Percentiles rank a stretch among this genome's conserved stretches.
These are phyloP conservation scores for Peterozyma toletana DNA, from an alignment of 805 yeast species.

Conservation along the genomic window DNA sequence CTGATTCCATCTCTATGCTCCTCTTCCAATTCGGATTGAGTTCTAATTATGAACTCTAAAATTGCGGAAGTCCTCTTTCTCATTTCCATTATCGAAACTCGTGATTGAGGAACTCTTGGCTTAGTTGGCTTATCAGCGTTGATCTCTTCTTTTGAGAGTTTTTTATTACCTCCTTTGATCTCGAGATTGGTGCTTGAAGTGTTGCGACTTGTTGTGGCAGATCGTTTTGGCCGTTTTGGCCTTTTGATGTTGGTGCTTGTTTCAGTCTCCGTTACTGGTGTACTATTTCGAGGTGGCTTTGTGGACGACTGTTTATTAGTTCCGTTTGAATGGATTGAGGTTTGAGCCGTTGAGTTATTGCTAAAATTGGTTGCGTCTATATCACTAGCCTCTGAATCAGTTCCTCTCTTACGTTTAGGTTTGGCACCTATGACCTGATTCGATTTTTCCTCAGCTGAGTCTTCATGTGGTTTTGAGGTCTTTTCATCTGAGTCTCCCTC, in stretches of 20 bases:
- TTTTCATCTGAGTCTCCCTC: not conserved
- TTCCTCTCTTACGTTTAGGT: conserved; percentile 1
- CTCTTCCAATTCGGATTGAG: conserved; percentile 73
- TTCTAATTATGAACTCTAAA: conserved; percentile 81
- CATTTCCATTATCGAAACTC: conserved; percentile 76
- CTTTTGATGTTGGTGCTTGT: conserved; percentile 4
- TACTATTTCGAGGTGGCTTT: not conserved
- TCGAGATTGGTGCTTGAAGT: conserved; percentile 6
- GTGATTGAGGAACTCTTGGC: conserved; percentile 76
- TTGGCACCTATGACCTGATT: not conserved
- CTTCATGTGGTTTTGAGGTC: conserved; percentile 11
- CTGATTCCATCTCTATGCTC: conserved; percentile 58
- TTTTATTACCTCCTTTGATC: conserved; percentile 2
- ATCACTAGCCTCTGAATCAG: not conserved
- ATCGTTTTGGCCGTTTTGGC: conserved; percentile 11
- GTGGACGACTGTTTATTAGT: too few species aligned
- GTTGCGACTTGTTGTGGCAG: conserved; percentile 7
- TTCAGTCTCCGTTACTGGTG: not conserved
- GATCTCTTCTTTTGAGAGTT: conserved; percentile 26
- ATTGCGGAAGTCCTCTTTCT: conserved; percentile 84
- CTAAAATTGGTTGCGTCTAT: not conserved
- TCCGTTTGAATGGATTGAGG: too few species aligned
- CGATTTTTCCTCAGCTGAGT: not conserved
- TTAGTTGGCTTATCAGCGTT: conserved; percentile 65
- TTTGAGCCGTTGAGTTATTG: not conserved